phyloP scores from a whole-genome alignment of 208 protist genomes.

The Perkinsela sp. region DNA sequence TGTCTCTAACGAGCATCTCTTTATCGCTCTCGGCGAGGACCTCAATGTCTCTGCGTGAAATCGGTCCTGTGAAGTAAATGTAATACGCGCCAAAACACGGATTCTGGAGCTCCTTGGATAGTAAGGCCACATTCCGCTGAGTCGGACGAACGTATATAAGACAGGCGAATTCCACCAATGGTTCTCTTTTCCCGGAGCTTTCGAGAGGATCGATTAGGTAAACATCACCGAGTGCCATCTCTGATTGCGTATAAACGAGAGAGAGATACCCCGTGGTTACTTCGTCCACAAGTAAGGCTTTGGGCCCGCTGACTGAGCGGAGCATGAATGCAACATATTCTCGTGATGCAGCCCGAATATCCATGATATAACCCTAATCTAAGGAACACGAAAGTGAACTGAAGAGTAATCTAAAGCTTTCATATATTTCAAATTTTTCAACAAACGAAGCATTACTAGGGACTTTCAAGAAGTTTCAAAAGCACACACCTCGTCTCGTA shows the following conservation, averaged over 20 bases:
- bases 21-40: slow-evolving; percentile 76
- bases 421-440: no score
- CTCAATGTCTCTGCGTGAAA: slow-evolving; percentile 35
- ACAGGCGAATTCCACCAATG: slow-evolving; percentile 73
- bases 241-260: slow-evolving; percentile 74
- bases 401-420: no score
- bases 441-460: no score
- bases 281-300: slow-evolving; percentile 81
- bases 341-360: slow-evolving; percentile 6
- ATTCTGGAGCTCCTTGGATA: slow-evolving; percentile 65
- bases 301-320: slow-evolving; percentile 23
- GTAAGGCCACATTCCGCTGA: slow-evolving; percentile 27
- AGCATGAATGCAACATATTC: slow-evolving; percentile 32
- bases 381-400: no score
- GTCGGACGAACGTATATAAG: slow-evolving; percentile 67
- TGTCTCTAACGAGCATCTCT: slow-evolving; percentile 56
- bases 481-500: background rate
- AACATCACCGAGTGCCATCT: slow-evolving; percentile 84
- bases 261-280: slow-evolving; percentile 67
- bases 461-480: background rate
- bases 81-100: slow-evolving; percentile 51
- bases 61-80: slow-evolving; percentile 71
- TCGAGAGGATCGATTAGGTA: slow-evolving; percentile 79
- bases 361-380: no score
- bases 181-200: slow-evolving; percentile 30